Base-by-base conservation (phyloP, 2,329 filamentous ascomycete species). In the Aspergillus sp. region DNA sequence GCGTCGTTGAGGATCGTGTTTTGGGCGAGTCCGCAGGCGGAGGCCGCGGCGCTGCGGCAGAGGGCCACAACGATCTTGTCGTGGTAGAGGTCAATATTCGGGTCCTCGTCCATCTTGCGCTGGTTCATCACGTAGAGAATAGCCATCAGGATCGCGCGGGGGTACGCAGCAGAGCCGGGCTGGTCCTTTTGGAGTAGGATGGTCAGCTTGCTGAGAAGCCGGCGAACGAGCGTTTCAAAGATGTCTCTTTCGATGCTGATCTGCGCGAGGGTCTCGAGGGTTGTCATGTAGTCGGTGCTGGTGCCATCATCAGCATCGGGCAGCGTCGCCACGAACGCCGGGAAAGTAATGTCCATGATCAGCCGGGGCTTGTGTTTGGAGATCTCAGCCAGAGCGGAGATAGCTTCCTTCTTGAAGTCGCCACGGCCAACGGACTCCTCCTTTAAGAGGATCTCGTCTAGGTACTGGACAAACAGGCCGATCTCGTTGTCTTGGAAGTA, bases 331-430 rank as follows among this genome's bases (percentile, higher is more conserved):
- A 87, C 78, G 63, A 88, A 86, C 4, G 82, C 81, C 22, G 85
- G 85, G 60, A 88, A 83, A 0, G 84, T 83, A 51, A 84, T 83
- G 44, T 85, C 79, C 60, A 85, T 80, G 24, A 88, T 82, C 10
- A 85, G 69, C 44, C 79, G 77, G 16, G 84, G 82, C 60, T 84
- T 85, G 53, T 83, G 77, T 54, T 80, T 80, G 6, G 85, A 85
- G 40, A 87, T 78, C 32, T 84, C 79, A 3, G 82, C 77, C 42
- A 88, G 74, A 20, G 80, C 78, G 32, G 74, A 70, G 53, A 87
- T 81, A 5, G 84, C 82, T 55, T 81, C 77, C 53, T 79, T 75
- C 56, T 82, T 82, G 32, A 86, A 70, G 53, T 84, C 79, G 49
- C 80, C 78, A 47, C 80, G 78, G 9, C 79, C 78, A 43, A 79